Conservation (phyloP, 352 stramenopile genomes). For the Globisporangium heterothallicum region DNA sequence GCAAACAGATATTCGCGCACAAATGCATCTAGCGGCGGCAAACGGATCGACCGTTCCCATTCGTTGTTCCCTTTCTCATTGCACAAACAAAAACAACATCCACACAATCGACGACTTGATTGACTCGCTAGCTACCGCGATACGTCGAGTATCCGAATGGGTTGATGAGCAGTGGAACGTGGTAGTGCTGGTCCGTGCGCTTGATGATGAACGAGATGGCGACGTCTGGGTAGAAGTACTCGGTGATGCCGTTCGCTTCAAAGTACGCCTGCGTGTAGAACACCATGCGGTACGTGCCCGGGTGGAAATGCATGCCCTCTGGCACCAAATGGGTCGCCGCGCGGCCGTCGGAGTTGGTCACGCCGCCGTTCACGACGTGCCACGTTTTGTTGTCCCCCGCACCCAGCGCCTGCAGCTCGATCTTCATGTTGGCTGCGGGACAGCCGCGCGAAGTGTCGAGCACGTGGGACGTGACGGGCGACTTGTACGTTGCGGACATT, state of each 20-base stretch:
- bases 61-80: too few species aligned
- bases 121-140: constrained; percentile 55
- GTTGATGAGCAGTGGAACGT: constrained; percentile 87
- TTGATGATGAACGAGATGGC: constrained; percentile 76
- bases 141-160: constrained; percentile 90
- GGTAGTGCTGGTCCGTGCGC: constrained; percentile 74
- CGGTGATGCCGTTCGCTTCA: constrained; percentile 39
- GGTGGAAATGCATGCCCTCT: constrained; percentile 27
- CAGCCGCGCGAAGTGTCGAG: constrained; percentile 77
- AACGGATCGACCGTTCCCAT: too few species aligned
- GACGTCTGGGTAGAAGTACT: constrained; percentile 87
- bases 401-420: constrained; percentile 58
- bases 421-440: constrained; percentile 59
- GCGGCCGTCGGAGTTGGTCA: constrained; percentile 79
- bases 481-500: constrained; percentile 30
- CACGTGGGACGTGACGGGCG: constrained; percentile 83
- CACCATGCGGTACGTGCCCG: constrained; percentile 70
- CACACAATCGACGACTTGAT: not conserved
- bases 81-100: not conserved
- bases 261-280: constrained; percentile 85
- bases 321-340: constrained; percentile 45
- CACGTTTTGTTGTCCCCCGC: constrained; percentile 20
- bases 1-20: too few species aligned
- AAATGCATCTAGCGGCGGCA: too few species aligned
- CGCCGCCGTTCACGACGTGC: constrained; percentile 37